These are phyloP conservation scores for Furcasterigmium furcatum DNA, from an alignment of 2,329 filamentous ascomycete genomes.

Conservation along the genomic window DNA sequence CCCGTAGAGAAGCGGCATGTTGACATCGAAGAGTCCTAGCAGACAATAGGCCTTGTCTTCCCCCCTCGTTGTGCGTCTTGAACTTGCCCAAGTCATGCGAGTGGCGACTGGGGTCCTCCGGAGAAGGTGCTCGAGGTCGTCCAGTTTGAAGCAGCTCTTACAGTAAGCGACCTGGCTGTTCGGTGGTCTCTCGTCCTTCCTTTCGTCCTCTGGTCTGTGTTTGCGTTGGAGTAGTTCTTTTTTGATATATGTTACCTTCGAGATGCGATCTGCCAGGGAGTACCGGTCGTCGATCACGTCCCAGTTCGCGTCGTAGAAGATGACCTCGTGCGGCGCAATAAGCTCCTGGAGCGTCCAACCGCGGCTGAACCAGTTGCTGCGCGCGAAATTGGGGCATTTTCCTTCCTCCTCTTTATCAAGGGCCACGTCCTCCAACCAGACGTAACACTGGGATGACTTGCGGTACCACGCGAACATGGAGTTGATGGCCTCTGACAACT, in stretches of 20 bases:
- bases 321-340: constrained; percentile 4
- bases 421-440: constrained; percentile 13
- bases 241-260: neutral
- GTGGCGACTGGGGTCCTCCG: neutral
- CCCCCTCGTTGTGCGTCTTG: neutral
- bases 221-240: neutral
- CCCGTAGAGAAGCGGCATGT: constrained; percentile 7
- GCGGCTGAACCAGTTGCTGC: constrained; percentile 13
- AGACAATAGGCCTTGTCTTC: constrained; percentile 6
- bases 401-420: neutral
- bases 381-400: neutral
- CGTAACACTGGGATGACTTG: constrained; percentile 14
- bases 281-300: constrained; percentile 9
- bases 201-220: neutral
- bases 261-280: neutral
- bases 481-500: too few relatives aligned
- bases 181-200: neutral
- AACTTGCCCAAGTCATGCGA: constrained; percentile 2
- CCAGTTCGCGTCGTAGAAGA: constrained; percentile 6
- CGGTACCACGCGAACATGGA: constrained; percentile 17
- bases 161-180: too few relatives aligned
- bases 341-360: constrained; percentile 17
- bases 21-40: constrained; percentile 4
- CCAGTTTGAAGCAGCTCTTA: neutral
- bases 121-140: neutral